phyloP scores from a whole-genome alignment of 192 early-diverging fungal genomes.

The Gryganskiella cystojenkinii region DNA sequence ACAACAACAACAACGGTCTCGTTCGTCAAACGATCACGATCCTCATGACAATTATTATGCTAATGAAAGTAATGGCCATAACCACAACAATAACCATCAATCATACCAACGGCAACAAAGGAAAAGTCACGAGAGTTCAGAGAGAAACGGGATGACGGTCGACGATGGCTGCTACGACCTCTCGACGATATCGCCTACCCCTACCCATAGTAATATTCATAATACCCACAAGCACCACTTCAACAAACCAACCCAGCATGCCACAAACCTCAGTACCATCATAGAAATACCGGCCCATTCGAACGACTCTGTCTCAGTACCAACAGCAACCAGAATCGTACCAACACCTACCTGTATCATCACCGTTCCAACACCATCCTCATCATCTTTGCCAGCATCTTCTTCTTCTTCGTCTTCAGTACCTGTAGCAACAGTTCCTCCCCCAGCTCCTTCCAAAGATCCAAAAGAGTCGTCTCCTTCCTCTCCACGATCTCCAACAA shows the following conservation, averaged over 20 bases:
- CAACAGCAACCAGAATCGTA: too few relatives aligned
- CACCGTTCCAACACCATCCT: neutral
- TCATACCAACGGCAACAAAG: too few relatives aligned
- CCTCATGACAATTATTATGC: neutral
- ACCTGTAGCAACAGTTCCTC: neutral
- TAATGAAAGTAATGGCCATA: neutral
- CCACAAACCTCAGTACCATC: too few relatives aligned
- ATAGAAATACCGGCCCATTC: too few relatives aligned
- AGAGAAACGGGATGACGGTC: too few relatives aligned
- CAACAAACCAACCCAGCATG: too few relatives aligned
- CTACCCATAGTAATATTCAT: too few relatives aligned
- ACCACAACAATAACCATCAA: neutral
- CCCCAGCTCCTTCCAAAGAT: neutral
- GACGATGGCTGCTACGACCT: too few relatives aligned
- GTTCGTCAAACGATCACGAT: neutral
- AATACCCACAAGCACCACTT: too few relatives aligned
- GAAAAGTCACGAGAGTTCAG: too few relatives aligned
- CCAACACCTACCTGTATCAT: neutral
- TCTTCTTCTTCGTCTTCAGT: neutral
- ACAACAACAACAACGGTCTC: neutral
- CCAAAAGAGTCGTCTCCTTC: neutral
- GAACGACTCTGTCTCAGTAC: too few relatives aligned
- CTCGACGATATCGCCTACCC: too few relatives aligned
- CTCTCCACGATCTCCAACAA: neutral
- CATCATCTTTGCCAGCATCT: neutral